Percentiles rank a stretch among this genome's conserved stretches.
Conservation (phyloP, 805 yeast genomes). For the Candida verbasci region DNA sequence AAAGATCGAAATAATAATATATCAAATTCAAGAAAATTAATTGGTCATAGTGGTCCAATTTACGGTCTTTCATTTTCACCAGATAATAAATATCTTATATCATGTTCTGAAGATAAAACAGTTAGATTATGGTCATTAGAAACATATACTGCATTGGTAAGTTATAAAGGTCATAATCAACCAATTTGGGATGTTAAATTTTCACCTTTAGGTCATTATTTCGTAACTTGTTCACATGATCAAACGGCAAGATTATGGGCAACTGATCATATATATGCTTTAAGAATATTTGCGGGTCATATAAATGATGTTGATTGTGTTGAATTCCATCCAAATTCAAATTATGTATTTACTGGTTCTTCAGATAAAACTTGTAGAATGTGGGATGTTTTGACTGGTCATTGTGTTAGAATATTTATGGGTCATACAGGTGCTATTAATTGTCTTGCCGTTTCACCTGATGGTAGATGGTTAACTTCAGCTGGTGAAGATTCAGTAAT, state of each 20-base stretch:
- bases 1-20: constrained; percentile 47
- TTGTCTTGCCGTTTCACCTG: constrained; percentile 86
- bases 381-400: constrained; percentile 95
- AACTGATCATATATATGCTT: constrained; percentile 94
- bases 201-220: constrained; percentile 94
- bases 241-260: constrained; percentile 98
- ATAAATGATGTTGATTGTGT: constrained; percentile 94
- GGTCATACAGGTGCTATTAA: constrained; percentile 92
- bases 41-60: constrained; percentile 95
- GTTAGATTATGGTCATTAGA: constrained; percentile 93
- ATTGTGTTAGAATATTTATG: constrained; percentile 83
- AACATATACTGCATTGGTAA: constrained; percentile 80
- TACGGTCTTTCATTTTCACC: constrained; percentile 90
- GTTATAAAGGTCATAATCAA: constrained; percentile 94
- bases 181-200: constrained; percentile 98
- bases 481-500: constrained; percentile 92
- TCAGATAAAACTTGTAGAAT: constrained; percentile 92
- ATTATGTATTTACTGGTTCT: constrained; percentile 91
- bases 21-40: constrained; percentile 50
- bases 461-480: constrained; percentile 93
- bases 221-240: constrained; percentile 97
- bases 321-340: constrained; percentile 93
- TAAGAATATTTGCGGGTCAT: constrained; percentile 96
- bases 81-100: constrained; percentile 73
- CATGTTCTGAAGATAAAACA: constrained; percentile 88